Evolutionary conservation across 2,329 filamentous ascomycete species (phyloP).

Genomic region (Colletotrichum neosansevieriae): DNA sequence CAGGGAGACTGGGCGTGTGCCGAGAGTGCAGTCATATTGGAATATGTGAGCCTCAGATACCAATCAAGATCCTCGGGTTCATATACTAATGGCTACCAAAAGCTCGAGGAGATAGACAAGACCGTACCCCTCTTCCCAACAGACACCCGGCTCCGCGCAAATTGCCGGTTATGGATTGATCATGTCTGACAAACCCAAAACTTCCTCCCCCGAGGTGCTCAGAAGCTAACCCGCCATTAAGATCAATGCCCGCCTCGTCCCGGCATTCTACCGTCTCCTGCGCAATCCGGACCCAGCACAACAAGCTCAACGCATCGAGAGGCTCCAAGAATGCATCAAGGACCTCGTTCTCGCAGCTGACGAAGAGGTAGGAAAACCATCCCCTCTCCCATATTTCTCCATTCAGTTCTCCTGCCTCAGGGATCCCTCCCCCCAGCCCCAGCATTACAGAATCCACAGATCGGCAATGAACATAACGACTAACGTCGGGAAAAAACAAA

Average conservation of each 20-base stretch:
- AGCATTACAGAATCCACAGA: no score
- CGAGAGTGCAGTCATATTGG: slow-evolving; percentile 84
- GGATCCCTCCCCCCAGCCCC: no score
- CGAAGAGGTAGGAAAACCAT: slow-evolving; percentile 49
- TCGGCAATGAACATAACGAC: background rate
- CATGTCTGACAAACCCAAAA: slow-evolving; percentile 63
- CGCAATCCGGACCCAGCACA: slow-evolving; percentile 71
- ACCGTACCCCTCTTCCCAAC: slow-evolving; percentile 73
- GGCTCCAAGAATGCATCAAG: slow-evolving; percentile 74
- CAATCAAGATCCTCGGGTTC: background rate
- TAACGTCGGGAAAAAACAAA: background rate
- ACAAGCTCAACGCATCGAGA: slow-evolving; percentile 69
- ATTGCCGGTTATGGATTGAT: slow-evolving; percentile 83
- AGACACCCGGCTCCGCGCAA: slow-evolving; percentile 75
- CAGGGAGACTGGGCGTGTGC: slow-evolving; percentile 86
- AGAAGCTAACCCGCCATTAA: slow-evolving; percentile 46
- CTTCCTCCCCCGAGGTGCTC: background rate
- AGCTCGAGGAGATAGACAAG: slow-evolving; percentile 79
- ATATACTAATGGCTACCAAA: background rate
- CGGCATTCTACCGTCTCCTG: slow-evolving; percentile 80
- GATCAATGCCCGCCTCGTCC: slow-evolving; percentile 83
- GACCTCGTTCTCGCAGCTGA: slow-evolving; percentile 61
- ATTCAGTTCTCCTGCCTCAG: no score
- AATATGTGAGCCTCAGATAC: slow-evolving; percentile 72
- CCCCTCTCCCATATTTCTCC: background rate